phyloP scores from a whole-genome alignment of 352 stramenopile genomes.

The Globisporangium okanoganense region DNA sequence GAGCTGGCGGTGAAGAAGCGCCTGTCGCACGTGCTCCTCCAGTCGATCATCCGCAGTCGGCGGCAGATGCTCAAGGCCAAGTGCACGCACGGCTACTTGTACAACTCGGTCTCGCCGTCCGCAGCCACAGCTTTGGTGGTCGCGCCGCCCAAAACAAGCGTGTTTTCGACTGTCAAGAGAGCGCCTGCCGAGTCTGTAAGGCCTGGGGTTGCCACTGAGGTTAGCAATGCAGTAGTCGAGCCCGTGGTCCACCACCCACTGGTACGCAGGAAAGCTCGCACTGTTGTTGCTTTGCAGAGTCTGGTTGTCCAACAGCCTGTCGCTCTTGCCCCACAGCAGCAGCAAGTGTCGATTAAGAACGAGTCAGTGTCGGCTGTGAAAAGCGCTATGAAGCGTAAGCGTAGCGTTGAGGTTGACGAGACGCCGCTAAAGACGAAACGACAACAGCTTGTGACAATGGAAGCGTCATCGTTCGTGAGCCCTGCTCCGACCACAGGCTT shows the following conservation, averaged over 20 bases:
- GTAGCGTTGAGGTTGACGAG: conserved; percentile 7
- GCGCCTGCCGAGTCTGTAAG: not conserved
- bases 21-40: conserved; percentile 43
- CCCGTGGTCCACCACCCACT: conserved; percentile 47
- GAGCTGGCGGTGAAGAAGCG: conserved; percentile 23
- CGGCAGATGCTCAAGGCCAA: conserved; percentile 78
- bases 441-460: conserved; percentile 2
- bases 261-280: conserved; percentile 50
- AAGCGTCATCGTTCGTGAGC: conserved; percentile 28
- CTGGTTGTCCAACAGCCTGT: conserved; percentile 21
- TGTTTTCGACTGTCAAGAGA: not conserved
- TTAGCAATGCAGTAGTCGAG: not conserved
- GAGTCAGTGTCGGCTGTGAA: not conserved
- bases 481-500: conserved; percentile 19
- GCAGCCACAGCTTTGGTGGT: not conserved
- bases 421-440: conserved; percentile 10
- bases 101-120: conserved; percentile 7
- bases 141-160: not conserved
- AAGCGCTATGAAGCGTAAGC: conserved; percentile 28
- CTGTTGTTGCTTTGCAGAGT: conserved; percentile 12
- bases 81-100: conserved; percentile 1
- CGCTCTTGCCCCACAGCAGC: conserved; percentile 21
- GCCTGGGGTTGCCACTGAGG: not conserved
- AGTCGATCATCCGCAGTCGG: conserved; percentile 68
- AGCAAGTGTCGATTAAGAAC: not conserved